Conservation (phyloP, 2,329 filamentous ascomycete species). For the Penicillium occitanis region DNA sequence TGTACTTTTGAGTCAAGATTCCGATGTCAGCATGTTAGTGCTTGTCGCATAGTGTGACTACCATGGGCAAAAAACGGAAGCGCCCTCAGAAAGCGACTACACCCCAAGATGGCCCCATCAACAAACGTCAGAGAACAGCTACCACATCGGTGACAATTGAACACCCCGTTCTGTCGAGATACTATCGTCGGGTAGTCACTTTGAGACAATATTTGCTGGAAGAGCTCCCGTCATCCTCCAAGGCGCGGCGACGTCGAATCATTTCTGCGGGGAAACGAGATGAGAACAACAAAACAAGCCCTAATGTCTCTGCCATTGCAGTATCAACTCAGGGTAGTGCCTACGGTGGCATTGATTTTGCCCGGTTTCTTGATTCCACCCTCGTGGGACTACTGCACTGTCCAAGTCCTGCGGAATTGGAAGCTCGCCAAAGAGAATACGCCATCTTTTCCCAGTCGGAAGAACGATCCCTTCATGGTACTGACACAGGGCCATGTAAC, state of each 20-base stretch:
- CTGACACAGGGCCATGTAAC: slow-evolving; percentile 44
- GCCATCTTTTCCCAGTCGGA: slow-evolving; percentile 64
- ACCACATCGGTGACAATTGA: background rate
- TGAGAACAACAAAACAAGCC: background rate
- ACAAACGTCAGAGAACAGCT: background rate
- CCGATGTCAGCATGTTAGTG: background rate
- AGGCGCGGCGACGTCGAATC: slow-evolving; percentile 49
- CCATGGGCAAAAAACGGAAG: slow-evolving; percentile 47
- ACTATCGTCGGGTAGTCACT: slow-evolving; percentile 65
- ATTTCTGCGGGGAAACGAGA: slow-evolving; percentile 31
- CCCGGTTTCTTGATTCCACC: slow-evolving; percentile 65
- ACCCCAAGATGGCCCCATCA: slow-evolving; percentile 13
- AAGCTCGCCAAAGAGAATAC: slow-evolving; percentile 56
- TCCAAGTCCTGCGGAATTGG: slow-evolving; percentile 31
- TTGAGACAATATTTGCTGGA: slow-evolving; percentile 70
- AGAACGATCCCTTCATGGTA: slow-evolving; percentile 36
- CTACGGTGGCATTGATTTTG: slow-evolving; percentile 38
- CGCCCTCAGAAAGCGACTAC: slow-evolving; percentile 33
- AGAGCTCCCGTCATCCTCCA: slow-evolving; percentile 66
- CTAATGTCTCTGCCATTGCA: background rate
- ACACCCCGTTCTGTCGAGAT: slow-evolving; percentile 66
- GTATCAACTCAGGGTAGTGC: background rate
- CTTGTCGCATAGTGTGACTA: background rate
- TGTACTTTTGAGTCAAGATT: background rate
- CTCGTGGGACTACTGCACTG: slow-evolving; percentile 59